phyloP scores from a whole-genome alignment of 1,284 basidiomycete genomes.

The Cryptococcus depauperatus region DNA sequence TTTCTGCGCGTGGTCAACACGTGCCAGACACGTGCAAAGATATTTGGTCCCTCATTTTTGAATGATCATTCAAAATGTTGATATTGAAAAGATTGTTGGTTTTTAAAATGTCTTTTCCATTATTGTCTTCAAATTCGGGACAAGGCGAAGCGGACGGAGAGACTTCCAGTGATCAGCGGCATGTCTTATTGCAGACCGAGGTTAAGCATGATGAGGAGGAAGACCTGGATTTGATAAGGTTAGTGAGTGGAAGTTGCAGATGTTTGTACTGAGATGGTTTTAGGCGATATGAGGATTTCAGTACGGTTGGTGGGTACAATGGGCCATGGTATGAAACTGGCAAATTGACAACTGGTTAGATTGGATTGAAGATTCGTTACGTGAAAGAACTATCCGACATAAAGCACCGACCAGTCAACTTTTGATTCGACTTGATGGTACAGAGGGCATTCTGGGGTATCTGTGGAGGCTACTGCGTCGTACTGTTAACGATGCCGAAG shows the following conservation, averaged over 20 bases:
- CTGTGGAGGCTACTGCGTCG: conserved; percentile 58
- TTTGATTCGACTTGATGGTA: conserved; percentile 27
- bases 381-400: conserved; percentile 62
- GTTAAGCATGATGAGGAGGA: conserved; percentile 4
- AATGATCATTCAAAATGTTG: too few species aligned
- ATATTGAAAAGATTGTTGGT: too few species aligned
- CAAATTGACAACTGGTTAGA: conserved; percentile 47
- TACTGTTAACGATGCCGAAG: conserved; percentile 51
- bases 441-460: conserved; percentile 47
- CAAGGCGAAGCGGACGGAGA: too few species aligned
- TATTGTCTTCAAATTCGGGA: too few species aligned
- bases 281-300: conserved; percentile 62
- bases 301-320: conserved; percentile 56
- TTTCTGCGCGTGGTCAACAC: too few species aligned
- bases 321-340: background rate
- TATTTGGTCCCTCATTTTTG: too few species aligned
- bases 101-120: too few species aligned
- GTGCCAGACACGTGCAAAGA: too few species aligned
- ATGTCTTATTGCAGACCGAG: too few species aligned
- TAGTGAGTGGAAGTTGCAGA: conserved; percentile 5
- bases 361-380: conserved; percentile 90
- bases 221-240: conserved; percentile 44
- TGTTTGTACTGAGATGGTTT: background rate
- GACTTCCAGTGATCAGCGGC: too few species aligned
- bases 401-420: conserved; percentile 49